phyloP scores from a whole-genome alignment of 306 rosid genomes.

The Vicia villosa region DNA sequence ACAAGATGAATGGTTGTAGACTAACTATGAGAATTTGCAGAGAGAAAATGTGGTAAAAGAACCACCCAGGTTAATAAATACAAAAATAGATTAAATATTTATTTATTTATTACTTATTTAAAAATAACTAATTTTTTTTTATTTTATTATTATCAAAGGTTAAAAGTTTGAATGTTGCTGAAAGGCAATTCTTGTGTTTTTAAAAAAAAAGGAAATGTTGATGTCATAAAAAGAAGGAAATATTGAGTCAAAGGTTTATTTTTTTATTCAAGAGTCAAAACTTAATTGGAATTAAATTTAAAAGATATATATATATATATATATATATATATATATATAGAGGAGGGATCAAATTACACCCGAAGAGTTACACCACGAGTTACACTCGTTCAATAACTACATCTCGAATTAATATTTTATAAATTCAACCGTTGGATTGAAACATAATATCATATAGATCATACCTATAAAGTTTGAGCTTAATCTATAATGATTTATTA shows the following conservation, averaged over 20 bases:
- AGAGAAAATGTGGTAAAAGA: conserved; percentile 10
- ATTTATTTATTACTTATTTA: not conserved
- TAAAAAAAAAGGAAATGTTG: not conserved
- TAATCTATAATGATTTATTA: too few relatives aligned
- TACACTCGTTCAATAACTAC: too few relatives aligned
- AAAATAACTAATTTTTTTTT: not conserved
- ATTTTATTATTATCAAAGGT: not conserved
- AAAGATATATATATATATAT: not conserved
- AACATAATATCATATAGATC: too few relatives aligned
- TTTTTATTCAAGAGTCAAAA: not conserved
- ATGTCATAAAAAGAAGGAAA: too few relatives aligned
- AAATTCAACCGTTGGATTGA: too few relatives aligned
- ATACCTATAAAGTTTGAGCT: too few relatives aligned
- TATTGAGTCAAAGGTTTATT: not conserved
- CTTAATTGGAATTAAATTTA: not conserved
- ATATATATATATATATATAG: too few relatives aligned
- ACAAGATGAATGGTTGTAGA: conserved; percentile 37
- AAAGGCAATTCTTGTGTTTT: not conserved
- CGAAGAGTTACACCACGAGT: too few relatives aligned
- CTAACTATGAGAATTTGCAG: conserved; percentile 23
- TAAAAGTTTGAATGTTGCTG: conserved; percentile 5
- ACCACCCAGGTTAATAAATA: not conserved
- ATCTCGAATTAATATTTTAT: too few relatives aligned
- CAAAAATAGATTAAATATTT: not conserved
- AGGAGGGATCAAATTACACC: too few relatives aligned